phyloP scores from a whole-genome alignment of 2,329 filamentous ascomycete species.

The Geosmithia flava region DNA sequence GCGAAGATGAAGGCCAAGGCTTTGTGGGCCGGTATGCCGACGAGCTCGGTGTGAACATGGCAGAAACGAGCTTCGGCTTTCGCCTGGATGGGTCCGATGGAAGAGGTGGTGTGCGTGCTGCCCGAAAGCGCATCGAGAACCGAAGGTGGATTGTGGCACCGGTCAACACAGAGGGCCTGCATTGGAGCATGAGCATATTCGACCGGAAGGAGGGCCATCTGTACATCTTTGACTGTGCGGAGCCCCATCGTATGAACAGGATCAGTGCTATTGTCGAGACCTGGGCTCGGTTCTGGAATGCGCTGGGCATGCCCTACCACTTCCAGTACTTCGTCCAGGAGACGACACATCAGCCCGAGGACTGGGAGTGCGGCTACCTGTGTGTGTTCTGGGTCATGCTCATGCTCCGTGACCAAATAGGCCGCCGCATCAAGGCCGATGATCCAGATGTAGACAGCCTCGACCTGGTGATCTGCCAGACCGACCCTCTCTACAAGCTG shows the following conservation, averaged over 20 bases:
- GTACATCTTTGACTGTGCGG: constrained; percentile 9
- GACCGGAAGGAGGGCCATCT: constrained; percentile 7
- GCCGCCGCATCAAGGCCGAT: constrained; percentile 1
- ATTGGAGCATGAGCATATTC: constrained; percentile 11
- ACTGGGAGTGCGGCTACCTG: constrained; percentile 5
- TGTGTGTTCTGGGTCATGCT: constrained; percentile 7
- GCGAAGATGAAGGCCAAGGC: too few species aligned
- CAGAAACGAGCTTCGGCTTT: constrained; percentile 3
- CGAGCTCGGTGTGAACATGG: constrained; percentile 3
- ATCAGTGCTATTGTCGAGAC: constrained; percentile 6
- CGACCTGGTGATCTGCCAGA: not conserved
- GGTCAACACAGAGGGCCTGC: constrained; percentile 2
- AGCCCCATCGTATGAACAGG: constrained; percentile 3
- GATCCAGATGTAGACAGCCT: not conserved
- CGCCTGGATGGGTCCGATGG: too few species aligned
- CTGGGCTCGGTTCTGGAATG: constrained; percentile 9
- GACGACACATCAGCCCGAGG: constrained; percentile 1
- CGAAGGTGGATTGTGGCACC: constrained; percentile 7
- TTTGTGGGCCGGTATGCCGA: too few species aligned
- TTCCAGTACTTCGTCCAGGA: constrained; percentile 8
- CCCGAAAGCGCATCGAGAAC: too few species aligned
- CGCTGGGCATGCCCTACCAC: constrained; percentile 5
- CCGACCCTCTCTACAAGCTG: not conserved
- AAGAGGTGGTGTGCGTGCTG: too few species aligned
- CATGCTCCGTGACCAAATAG: constrained; percentile 7